Conservation (phyloP, 2,329 filamentous ascomycete species). For the Neofusicoccum sp. region DNA sequence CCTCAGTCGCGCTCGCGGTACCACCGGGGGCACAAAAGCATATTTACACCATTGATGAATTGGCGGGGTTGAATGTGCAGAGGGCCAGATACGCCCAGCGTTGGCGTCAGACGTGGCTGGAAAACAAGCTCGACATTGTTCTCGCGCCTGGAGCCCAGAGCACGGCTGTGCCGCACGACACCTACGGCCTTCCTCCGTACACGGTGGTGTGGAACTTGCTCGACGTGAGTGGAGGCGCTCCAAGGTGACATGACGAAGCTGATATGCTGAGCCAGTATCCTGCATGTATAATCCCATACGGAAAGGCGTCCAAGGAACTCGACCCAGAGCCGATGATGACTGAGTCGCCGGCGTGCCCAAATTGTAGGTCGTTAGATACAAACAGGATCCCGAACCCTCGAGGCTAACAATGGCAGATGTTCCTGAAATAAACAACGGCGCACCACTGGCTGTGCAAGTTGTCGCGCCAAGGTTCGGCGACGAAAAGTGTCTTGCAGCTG, state of each 20-base stretch:
- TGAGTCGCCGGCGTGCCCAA: slow-evolving; percentile 37
- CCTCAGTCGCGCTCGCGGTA: neutral
- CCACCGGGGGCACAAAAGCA: slow-evolving; percentile 1
- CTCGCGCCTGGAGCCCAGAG: slow-evolving; percentile 53
- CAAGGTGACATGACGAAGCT: neutral
- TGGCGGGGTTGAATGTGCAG: slow-evolving; percentile 48
- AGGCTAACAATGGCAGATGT: neutral
- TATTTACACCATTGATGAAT: slow-evolving; percentile 37
- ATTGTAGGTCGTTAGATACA: slow-evolving; percentile 31
- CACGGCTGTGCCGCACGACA: slow-evolving; percentile 48
- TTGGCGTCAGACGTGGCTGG: slow-evolving; percentile 48
- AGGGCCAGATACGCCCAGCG: slow-evolving; percentile 38
- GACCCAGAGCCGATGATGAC: slow-evolving; percentile 40
- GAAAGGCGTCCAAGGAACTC: slow-evolving; percentile 45
- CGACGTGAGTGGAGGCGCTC: slow-evolving; percentile 32
- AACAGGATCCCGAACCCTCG: neutral
- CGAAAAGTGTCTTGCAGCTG: slow-evolving; percentile 46
- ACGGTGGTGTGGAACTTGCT: slow-evolving; percentile 57
- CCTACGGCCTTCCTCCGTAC: slow-evolving; percentile 44
- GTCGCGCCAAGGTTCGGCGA: slow-evolving; percentile 52
- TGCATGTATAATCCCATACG: slow-evolving; percentile 52
- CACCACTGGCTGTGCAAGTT: slow-evolving; percentile 52
- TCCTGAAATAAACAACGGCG: slow-evolving; percentile 16
- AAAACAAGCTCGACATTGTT: slow-evolving; percentile 53
- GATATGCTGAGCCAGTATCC: slow-evolving; percentile 43